Conservation (phyloP, 352 stramenopile genomes). For the Pythium phragmiticola region DNA sequence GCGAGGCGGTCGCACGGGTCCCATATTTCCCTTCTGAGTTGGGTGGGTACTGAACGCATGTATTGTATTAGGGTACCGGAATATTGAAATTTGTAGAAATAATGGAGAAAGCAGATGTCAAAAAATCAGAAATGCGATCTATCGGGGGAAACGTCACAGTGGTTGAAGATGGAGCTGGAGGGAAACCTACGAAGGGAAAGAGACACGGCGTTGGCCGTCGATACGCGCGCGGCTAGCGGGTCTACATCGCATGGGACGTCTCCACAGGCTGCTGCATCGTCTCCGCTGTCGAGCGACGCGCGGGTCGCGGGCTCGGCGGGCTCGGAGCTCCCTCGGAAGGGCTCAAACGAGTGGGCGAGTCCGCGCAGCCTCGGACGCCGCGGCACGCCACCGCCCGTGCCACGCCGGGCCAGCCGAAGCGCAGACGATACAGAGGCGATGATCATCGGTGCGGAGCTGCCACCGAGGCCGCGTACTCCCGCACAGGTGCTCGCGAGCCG, state of each 20-base stretch:
- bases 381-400: constrained; percentile 22
- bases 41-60: not conserved
- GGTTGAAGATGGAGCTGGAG: constrained; percentile 15
- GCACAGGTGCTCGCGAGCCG: constrained; percentile 26
- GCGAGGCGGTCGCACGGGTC: constrained; percentile 3
- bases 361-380: constrained; percentile 11
- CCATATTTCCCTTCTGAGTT: not conserved
- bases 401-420: constrained; percentile 15
- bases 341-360: constrained; percentile 24
- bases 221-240: not conserved
- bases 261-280: not conserved
- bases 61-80: not conserved
- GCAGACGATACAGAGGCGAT: not conserved
- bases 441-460: not conserved
- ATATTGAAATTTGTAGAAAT: constrained; percentile 7
- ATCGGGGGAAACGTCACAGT: constrained; percentile 19
- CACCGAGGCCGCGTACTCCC: constrained; percentile 17
- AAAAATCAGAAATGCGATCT: constrained; percentile 3
- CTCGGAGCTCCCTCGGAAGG: constrained; percentile 13
- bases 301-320: not conserved
- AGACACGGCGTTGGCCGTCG: not conserved
- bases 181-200: not conserved
- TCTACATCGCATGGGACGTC: not conserved
- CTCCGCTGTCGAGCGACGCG: not conserved
- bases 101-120: constrained; percentile 1